Evolutionary conservation across 164 flowering plant species (phyloP).

Genomic region (Annona squamosa): DNA sequence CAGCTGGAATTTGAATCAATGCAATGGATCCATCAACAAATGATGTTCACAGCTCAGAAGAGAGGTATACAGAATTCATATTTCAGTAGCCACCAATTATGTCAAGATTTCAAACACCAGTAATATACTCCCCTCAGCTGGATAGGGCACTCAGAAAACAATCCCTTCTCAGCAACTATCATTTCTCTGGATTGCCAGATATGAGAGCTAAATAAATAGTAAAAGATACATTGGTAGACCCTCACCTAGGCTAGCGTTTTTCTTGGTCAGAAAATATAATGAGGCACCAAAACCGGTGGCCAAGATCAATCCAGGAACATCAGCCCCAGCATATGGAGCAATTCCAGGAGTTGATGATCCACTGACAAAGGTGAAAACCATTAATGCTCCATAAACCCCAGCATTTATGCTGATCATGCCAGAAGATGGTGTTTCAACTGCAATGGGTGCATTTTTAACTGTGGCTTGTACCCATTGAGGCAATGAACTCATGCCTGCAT

Average conservation of each 20-base stretch:
- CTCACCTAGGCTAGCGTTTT: slow-evolving; percentile 67
- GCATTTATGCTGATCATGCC: slow-evolving; percentile 64
- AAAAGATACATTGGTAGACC: neutral
- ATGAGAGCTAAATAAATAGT: neutral
- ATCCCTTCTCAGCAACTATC: neutral
- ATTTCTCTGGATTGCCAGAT: neutral
- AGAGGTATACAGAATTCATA: too few relatives aligned
- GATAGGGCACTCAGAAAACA: too few relatives aligned
- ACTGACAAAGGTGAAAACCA: slow-evolving; percentile 66
- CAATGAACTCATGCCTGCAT: slow-evolving; percentile 43
- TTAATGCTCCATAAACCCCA: slow-evolving; percentile 80
- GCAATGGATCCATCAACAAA: neutral
- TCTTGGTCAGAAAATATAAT: slow-evolving; percentile 80
- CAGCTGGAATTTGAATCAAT: neutral
- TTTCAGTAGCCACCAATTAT: too few relatives aligned
- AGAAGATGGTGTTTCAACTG: slow-evolving; percentile 61
- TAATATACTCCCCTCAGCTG: too few relatives aligned
- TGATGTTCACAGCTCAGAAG: neutral
- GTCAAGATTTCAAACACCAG: too few relatives aligned
- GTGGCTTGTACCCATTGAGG: slow-evolving; percentile 69
- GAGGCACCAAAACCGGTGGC: slow-evolving; percentile 91
- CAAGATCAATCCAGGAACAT: slow-evolving; percentile 82
- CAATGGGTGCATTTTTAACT: slow-evolving; percentile 46
- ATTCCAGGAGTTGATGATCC: slow-evolving; percentile 47
- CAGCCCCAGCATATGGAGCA: slow-evolving; percentile 58